Evolutionary conservation across 148 eudicot species (phyloP), one percentile per base, ranked within the genome.

Genomic region (Diospyros kaki): DNA sequence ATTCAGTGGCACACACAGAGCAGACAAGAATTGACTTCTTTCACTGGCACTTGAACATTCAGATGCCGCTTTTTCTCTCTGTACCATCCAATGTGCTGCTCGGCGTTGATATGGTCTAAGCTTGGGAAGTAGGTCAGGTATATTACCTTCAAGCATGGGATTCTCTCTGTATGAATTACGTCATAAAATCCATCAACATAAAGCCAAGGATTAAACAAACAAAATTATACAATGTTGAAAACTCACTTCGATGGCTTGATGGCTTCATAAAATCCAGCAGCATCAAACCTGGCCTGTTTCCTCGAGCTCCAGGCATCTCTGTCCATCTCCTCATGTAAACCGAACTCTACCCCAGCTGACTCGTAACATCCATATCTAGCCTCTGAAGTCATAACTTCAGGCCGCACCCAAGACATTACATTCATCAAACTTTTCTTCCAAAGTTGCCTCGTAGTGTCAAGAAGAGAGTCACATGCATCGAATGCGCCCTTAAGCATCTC

Each of bases 51-150:
- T 77, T 2, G 72, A 64, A 73, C 58, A 64, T 45, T 63, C 74
- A 73, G 81, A 77, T 75, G 79, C 79, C 77, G 83, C 88, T 83
- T 86, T 93, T 86, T 95, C 99, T 43, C 98, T 83, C 66, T 89
- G 88, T 65, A 89, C 83, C 99, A 95, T 95, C 99, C 99, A 95
- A 78, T 83, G 85, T 77, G 88, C 94, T 83, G 99, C 99, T 54
- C 99, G 93, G 51, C 89, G 89, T 79, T 95, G 99, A 88, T 95
- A 95, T 42, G 99, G 98, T 78, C 99, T 90, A 77, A 95, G 97
- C 84, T 88, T 89, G 41, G 97, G 92, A 75, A 93, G 78, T 86
- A 95, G 83, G 75, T 86, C 88, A 67, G 90, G 97, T 77, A 93
- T 80, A 77, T 84, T 81, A 80, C 75, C 86, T 64, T 83, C 89